phyloP scores from a whole-genome alignment of 306 rosid species.

The Rosa lucieae region DNA sequence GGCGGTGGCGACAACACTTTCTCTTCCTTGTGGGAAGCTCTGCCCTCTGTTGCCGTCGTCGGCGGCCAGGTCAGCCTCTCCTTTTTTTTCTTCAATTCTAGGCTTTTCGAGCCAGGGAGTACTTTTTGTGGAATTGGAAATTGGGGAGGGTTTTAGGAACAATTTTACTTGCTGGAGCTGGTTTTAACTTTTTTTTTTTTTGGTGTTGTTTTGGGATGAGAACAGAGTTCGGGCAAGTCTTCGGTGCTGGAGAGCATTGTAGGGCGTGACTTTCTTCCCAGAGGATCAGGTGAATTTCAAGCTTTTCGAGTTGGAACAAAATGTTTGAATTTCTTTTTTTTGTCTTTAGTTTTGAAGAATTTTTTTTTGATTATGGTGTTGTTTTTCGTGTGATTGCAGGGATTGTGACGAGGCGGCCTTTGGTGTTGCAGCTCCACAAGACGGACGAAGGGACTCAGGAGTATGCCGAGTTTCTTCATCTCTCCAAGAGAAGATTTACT shows the following conservation, averaged over 20 bases:
- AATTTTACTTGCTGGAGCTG: not conserved
- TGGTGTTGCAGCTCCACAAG: constrained; percentile 97
- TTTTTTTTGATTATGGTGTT: not conserved
- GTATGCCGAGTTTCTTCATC: constrained; percentile 97
- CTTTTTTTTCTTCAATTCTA: not conserved
- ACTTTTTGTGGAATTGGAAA: not conserved
- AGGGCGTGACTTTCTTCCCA: constrained; percentile 95
- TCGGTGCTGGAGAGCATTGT: constrained; percentile 94
- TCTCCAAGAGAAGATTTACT: constrained; percentile 64
- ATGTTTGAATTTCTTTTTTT: not conserved
- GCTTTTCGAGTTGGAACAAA: not conserved
- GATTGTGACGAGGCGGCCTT: constrained; percentile 90
- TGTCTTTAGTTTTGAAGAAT: not conserved
- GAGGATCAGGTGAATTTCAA: constrained; percentile 76
- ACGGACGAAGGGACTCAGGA: constrained; percentile 63
- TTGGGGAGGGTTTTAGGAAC: not conserved
- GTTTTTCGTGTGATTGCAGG: constrained; percentile 47
- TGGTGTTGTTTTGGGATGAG: too few species aligned
- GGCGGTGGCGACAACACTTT: constrained; percentile 67
- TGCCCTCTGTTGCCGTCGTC: constrained; percentile 93
- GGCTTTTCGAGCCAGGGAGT: not conserved
- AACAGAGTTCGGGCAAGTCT: constrained; percentile 97
- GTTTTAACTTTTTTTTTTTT: not conserved
- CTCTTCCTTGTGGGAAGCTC: constrained; percentile 93
- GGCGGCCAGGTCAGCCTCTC: constrained; percentile 78